Base-by-base conservation (phyloP, 345 rosid genomes). In the Streptanthus diversifolius region DNA sequence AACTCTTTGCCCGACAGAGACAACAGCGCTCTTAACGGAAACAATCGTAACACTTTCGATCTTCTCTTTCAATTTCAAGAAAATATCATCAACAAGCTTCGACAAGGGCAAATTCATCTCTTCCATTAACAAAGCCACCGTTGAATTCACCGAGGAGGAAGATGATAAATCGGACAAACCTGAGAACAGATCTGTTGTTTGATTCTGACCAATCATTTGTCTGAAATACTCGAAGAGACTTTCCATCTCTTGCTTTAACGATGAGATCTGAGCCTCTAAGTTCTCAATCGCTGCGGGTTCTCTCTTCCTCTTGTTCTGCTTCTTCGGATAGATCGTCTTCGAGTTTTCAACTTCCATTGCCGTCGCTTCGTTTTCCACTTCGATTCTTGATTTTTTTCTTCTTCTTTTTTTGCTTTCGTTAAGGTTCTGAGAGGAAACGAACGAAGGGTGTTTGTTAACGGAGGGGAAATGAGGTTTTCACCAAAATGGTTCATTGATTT, bases 1-100 rank as follows among this genome's bases (percentile, higher is more conserved):
- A 13, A 90, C 44, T 76, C 99, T 88, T 76, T 90, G 97, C 18
- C 98, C 99, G 0, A 88, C 82, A 12, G 79, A 79, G 56, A 95
- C 75, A 33, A 84, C 82, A 8, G 88, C 84, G 53, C 79, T 81
- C 80, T 92, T 95, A 44, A 92, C 97, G 0, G 77, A 68, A 3
- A 83, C 86, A 12, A 67, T 8, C 4, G 86, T 82, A 48, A 74
- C 27, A 35, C 15, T 75, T 10, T 48, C 79, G 73, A 51, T 56
- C 57, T 29, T 75, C 59, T 79, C 87, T 63, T 80, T 83, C 66
- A 80, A 18, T 71, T 52, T 85, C 27, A 18, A 52, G 44, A 73
- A 58, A 29, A 91, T 82, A 76, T 76, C 82, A 49, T 77, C 89
- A 17, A 88, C 95, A 77, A 95, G 72, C 59, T 70, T 84, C 25